Evolutionary conservation across 352 stramenopile genomes (phyloP).

Genomic region (Globisporangium perplexum): DNA sequence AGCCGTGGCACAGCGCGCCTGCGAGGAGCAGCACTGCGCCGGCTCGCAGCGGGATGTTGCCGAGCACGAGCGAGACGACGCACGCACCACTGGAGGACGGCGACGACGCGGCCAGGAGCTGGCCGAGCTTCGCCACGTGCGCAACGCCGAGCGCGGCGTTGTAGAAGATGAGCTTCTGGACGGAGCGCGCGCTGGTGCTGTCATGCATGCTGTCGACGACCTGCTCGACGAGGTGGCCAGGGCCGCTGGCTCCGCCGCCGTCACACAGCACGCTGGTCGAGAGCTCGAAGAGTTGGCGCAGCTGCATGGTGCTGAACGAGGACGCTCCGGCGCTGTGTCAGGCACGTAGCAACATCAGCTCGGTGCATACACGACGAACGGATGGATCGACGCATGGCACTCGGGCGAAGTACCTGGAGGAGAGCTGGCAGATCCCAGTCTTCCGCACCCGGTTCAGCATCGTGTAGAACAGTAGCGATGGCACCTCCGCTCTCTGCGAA

Average conservation of each 20-base stretch:
- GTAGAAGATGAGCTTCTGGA: constrained; percentile 69
- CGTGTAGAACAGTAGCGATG: constrained; percentile 67
- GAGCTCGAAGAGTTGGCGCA: constrained; percentile 53
- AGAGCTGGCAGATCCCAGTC: constrained; percentile 59
- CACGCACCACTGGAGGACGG: constrained; percentile 22
- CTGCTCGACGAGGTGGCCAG: constrained; percentile 34
- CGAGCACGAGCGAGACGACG: constrained; percentile 55
- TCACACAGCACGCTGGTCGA: constrained; percentile 59
- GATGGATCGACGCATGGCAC: no score
- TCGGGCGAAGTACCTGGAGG: constrained; percentile 25
- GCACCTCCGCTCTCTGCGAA: constrained; percentile 43
- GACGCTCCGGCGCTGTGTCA: constrained; percentile 17
- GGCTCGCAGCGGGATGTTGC: constrained; percentile 36
- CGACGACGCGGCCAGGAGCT: constrained; percentile 26
- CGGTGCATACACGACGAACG: not conserved
- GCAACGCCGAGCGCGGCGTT: constrained; percentile 39
- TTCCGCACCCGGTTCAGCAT: constrained; percentile 63
- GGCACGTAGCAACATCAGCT: not conserved
- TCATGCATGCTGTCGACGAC: constrained; percentile 42
- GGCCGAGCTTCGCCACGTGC: constrained; percentile 26
- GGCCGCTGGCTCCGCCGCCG: constrained; percentile 16
- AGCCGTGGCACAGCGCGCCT: constrained; percentile 33
- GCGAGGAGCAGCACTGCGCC: constrained; percentile 38
- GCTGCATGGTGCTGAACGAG: constrained; percentile 31
- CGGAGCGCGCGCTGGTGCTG: constrained; percentile 20